Evolutionary conservation across 331 rosid genomes (phyloP), one percentile per base, ranked within the genome.

Genomic region (Spiraea crenata): DNA sequence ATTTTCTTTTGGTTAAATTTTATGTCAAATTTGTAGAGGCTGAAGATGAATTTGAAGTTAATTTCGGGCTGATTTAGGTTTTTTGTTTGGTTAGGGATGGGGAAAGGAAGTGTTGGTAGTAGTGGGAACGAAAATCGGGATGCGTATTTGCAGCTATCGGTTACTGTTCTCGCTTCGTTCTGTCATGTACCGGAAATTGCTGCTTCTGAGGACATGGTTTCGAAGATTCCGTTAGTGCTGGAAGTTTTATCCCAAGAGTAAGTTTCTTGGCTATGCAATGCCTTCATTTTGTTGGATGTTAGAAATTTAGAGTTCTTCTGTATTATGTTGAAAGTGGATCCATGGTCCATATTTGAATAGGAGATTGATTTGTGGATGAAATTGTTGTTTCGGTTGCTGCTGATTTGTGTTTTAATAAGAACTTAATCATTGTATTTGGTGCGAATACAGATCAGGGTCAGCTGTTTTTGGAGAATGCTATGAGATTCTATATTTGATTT

Each of bases 181-280:
- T 90, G 92, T 57, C 98, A 86, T 25, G 95, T 85, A 77, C 92
- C 89, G 3, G 95, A 88, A 57, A 83, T 90, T 69, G 92, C 96
- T 70, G 82, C 96, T 14, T 82, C 85, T 1, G 81, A 84, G 35
- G 92, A 90, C 69, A 93, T 85, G 95, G 58, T 80, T 63, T 76
- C 58, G 48, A 88, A 85, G 73, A 83, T 88, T 70, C 96, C 97
- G 11, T 75, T 87, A 19, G 59, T 91, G 16, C 56, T 93, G 62
- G 90, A 93, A 79, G 82, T 71, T 31, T 69, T 84, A 61, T 82
- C 91, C 56, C 80, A 87, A 56, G 69, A 56, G 97, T 93, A 82
- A 59, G 92, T 67, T 79, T 74, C 17, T 69, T 19, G 20, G 35
- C 39, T 1, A 59, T 15, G 6, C 20, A 15, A 37, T 56, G 13